Conservation (phyloP, 169 alveolate species). For the Plasmodium knowlesi region DNA sequence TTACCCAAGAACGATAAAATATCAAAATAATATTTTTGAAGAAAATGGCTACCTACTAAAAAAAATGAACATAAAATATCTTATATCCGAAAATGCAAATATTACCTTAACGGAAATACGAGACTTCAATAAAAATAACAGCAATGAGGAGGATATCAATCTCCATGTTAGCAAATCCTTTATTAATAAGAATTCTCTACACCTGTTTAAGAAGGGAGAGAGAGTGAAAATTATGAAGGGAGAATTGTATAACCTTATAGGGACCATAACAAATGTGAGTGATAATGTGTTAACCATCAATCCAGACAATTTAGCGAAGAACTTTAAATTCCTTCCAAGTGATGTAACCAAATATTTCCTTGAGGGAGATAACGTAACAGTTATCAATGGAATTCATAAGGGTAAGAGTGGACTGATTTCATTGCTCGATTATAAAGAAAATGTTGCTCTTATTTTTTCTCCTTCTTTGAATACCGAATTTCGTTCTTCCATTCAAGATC, state of each 20-base stretch:
- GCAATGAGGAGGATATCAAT: conserved; percentile 76
- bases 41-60: conserved; percentile 87
- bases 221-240: conserved; percentile 86
- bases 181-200: conserved; percentile 72
- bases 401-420: conserved; percentile 89
- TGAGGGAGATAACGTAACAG: conserved; percentile 89
- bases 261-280: conserved; percentile 81
- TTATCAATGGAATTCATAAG: conserved; percentile 85
- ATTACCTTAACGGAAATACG: conserved; percentile 84
- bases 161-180: conserved; percentile 75
- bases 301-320: conserved; percentile 84
- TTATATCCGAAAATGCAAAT: conserved; percentile 83
- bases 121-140: conserved; percentile 79
- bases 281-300: conserved; percentile 83
- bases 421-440: conserved; percentile 80
- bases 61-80: conserved; percentile 83
- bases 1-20: conserved; percentile 88
- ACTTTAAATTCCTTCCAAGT: conserved; percentile 79
- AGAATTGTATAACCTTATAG: conserved; percentile 83
- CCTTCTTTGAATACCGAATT: conserved; percentile 83
- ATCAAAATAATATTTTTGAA: conserved; percentile 86
- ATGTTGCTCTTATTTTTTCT: conserved; percentile 82
- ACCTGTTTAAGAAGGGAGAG: conserved; percentile 86
- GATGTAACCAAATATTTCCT: conserved; percentile 83
- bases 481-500: conserved; percentile 78